Evolutionary conservation across 176 grass and related monocot genomes (phyloP), one percentile per base, ranked within the genome.

Genomic region (Eleusine indica): DNA sequence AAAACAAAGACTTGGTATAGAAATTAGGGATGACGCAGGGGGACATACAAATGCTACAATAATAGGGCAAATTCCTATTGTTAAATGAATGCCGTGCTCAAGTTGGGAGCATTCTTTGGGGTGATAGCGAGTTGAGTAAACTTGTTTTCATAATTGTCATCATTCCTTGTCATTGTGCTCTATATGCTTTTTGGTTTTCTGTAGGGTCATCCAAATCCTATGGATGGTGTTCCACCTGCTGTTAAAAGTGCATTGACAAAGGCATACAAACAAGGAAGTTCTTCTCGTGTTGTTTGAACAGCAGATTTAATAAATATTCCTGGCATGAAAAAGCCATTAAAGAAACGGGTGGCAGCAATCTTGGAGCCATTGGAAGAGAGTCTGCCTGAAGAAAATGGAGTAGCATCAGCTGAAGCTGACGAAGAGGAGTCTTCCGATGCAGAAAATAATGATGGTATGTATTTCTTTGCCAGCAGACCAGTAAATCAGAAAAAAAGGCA

Each of bases 251-350:
- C 97, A 41, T 80, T 99, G 76, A 99, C 97, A 44, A 96, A 86
- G 71, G 93, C 97, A 73, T 96, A 99, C 83, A 99, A 99, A 86
- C 91, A 96, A 86, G 93, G 89, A 60, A 99, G 97, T 69, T 88
- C 66, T 80, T 94, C 80, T 68, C 91, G 93, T 81, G 88, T 94
- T 74, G 79, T 96, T 76, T 76, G 93, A 70, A 75, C 91, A 78
- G 97, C 97, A 86, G 97, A 99, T 90, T 64, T 92, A 68, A 87
- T 99, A 79, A 89, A 78, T 75, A 89, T 99, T 49, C 91, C 93
- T 22, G 93, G 97, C 66, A 76, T 96, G 73, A 99, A 92, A 66
- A 99, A 94, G 29, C 89, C 93, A 66, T 81, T 94, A 25, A 99
- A 96, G 79, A 99, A 99, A 74, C 93, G 91, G 61, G 92, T 99